Evolutionary conservation across 2,329 filamentous ascomycete species (phyloP).

Genomic region (Fusarium albosuccineum): DNA sequence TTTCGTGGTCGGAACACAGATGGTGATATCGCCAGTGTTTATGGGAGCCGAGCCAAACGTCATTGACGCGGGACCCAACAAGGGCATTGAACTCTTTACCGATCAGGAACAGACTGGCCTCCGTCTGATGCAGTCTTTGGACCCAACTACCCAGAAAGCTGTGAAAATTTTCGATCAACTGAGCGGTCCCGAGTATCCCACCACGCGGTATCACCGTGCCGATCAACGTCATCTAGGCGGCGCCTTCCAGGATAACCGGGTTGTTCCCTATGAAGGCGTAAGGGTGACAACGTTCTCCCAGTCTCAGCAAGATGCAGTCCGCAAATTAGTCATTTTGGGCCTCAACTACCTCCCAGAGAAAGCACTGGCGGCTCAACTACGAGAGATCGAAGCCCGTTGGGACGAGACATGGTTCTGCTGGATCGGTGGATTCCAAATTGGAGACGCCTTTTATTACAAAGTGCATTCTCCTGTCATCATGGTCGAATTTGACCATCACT

Average conservation of each 20-base stretch:
- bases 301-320: constrained; percentile 11
- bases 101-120: constrained; percentile 73
- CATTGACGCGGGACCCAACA: constrained; percentile 73
- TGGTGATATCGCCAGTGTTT: constrained; percentile 79
- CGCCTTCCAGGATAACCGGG: constrained; percentile 80
- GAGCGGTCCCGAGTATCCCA: constrained; percentile 73
- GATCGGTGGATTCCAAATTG: constrained; percentile 76
- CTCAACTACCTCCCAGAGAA: constrained; percentile 22
- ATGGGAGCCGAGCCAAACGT: constrained; percentile 83
- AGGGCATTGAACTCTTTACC: constrained; percentile 74
- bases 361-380: constrained; percentile 53
- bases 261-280: constrained; percentile 79
- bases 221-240: constrained; percentile 82
- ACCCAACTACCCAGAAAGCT: not conserved
- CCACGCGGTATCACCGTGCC: constrained; percentile 79
- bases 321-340: constrained; percentile 7
- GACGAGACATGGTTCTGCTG: constrained; percentile 81
- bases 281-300: constrained; percentile 48
- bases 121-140: constrained; percentile 72
- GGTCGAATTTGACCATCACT: constrained; percentile 82
- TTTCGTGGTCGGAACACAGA: constrained; percentile 73
- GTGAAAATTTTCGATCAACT: constrained; percentile 59
- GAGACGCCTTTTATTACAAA: constrained; percentile 80
- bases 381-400: constrained; percentile 66
- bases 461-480: constrained; percentile 80